phyloP scores from a whole-genome alignment of 306 rosid genomes.

The Castanea mollissima region DNA sequence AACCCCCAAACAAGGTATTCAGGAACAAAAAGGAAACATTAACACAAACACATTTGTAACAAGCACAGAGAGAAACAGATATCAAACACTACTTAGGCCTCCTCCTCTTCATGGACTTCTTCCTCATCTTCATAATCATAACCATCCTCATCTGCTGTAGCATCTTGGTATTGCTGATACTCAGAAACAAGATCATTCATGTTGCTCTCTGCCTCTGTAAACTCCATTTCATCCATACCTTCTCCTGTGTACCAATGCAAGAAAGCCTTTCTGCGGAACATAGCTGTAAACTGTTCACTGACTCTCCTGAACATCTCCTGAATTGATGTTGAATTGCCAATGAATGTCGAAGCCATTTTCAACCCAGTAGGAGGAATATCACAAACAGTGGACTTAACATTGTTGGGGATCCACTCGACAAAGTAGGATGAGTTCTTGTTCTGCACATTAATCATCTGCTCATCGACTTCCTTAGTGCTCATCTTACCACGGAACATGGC shows the following conservation, averaged over 20 bases:
- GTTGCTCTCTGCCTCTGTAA: slow-evolving; percentile 62
- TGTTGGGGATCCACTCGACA: slow-evolving; percentile 76
- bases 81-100: slow-evolving; percentile 24
- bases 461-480: slow-evolving; percentile 75
- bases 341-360: slow-evolving; percentile 65
- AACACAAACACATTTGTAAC: slow-evolving; percentile 22
- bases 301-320: slow-evolving; percentile 75
- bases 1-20: slow-evolving; percentile 51
- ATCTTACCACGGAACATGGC: slow-evolving; percentile 82
- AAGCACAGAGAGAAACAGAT: not conserved
- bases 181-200: slow-evolving; percentile 64
- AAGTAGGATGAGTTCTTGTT: slow-evolving; percentile 72
- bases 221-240: slow-evolving; percentile 71
- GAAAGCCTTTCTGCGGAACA: slow-evolving; percentile 82
- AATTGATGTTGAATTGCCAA: slow-evolving; percentile 68
- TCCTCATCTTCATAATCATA: slow-evolving; percentile 58
- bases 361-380: slow-evolving; percentile 69
- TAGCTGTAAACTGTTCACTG: slow-evolving; percentile 72
- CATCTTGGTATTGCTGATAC: slow-evolving; percentile 72
- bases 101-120: slow-evolving; percentile 52
- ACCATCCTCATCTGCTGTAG: slow-evolving; percentile 62
- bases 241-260: slow-evolving; percentile 68
- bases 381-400: slow-evolving; percentile 65
- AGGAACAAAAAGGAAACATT: slow-evolving; percentile 20
- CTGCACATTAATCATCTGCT: slow-evolving; percentile 70